phyloP scores from a whole-genome alignment of 2,329 filamentous ascomycete species.

The Huntiella savannae region DNA sequence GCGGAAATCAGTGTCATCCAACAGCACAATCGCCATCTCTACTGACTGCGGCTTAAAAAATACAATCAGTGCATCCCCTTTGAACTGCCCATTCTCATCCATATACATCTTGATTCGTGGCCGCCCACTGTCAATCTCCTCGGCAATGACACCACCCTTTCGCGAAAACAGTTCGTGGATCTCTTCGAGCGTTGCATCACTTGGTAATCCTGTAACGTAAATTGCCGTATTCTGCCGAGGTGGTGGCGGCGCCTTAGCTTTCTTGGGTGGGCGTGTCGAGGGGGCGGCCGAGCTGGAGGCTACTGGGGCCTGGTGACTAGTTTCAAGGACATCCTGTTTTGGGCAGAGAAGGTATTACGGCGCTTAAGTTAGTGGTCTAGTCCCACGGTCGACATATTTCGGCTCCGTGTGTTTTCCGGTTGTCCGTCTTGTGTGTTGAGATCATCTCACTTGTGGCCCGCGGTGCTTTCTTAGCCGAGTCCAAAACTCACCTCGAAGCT shows the following conservation, averaged over 20 bases:
- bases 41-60: conserved; percentile 96
- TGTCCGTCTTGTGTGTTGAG: too few relatives aligned
- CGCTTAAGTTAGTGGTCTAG: too few relatives aligned
- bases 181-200: conserved; percentile 61
- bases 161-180: conserved; percentile 64
- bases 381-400: background rate
- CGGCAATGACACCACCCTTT: conserved; percentile 78
- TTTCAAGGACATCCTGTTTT: background rate
- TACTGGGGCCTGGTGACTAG: background rate
- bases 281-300: background rate
- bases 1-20: conserved; percentile 69
- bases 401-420: too few relatives aligned
- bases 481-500: background rate
- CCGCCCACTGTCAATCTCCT: conserved; percentile 75
- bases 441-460: too few relatives aligned
- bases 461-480: conserved; percentile 22
- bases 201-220: conserved; percentile 75
- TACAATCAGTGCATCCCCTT: conserved; percentile 80
- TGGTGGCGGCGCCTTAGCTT: conserved; percentile 28
- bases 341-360: too few relatives aligned
- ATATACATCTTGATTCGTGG: conserved; percentile 88
- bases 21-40: conserved; percentile 58
- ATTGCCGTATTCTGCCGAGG: conserved; percentile 67
- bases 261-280: conserved; percentile 22
- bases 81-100: conserved; percentile 66